Evolutionary conservation across 2,329 filamentous ascomycete genomes (phyloP).

Genomic region (Chaetoscypha palmicola): DNA sequence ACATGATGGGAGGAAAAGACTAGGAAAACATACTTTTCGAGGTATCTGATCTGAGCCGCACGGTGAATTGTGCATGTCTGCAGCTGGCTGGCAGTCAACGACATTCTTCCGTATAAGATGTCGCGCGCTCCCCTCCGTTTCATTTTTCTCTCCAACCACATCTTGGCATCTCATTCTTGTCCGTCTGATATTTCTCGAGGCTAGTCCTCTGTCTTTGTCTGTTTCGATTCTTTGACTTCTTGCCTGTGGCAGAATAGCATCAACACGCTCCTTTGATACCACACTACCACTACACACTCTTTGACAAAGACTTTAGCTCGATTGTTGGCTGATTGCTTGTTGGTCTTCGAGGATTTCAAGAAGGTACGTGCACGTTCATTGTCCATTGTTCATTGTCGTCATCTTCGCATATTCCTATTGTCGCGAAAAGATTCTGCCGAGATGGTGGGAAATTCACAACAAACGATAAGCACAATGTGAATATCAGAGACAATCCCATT

Average conservation of each 20-base stretch:
- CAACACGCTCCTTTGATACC: not conserved
- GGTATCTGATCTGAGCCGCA: not conserved
- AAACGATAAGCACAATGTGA: too few relatives aligned
- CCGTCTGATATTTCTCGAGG: conserved; percentile 11
- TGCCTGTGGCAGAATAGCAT: conserved; percentile 1
- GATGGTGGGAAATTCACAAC: too few relatives aligned
- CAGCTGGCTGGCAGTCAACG: not conserved
- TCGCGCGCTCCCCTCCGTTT: conserved; percentile 7
- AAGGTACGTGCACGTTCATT: too few relatives aligned
- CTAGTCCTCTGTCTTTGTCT: conserved; percentile 18
- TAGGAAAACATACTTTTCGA: not conserved
- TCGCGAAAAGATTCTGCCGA: too few relatives aligned
- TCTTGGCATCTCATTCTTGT: conserved; percentile 13
- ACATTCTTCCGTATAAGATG: conserved; percentile 15
- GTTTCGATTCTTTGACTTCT: conserved; percentile 5
- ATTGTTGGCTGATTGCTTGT: not conserved
- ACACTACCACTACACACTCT: not conserved
- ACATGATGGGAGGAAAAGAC: not conserved
- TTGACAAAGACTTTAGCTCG: conserved; percentile 1
- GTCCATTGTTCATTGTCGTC: too few relatives aligned
- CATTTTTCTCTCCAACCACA: conserved; percentile 10
- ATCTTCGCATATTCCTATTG: too few relatives aligned
- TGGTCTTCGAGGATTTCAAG: too few relatives aligned
- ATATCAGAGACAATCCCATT: too few relatives aligned
- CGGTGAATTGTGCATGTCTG: not conserved